Percentiles rank a stretch among this genome's conserved stretches.
Conservation (phyloP, 2,329 filamentous ascomycete species). For the Sporothrix sp. region DNA sequence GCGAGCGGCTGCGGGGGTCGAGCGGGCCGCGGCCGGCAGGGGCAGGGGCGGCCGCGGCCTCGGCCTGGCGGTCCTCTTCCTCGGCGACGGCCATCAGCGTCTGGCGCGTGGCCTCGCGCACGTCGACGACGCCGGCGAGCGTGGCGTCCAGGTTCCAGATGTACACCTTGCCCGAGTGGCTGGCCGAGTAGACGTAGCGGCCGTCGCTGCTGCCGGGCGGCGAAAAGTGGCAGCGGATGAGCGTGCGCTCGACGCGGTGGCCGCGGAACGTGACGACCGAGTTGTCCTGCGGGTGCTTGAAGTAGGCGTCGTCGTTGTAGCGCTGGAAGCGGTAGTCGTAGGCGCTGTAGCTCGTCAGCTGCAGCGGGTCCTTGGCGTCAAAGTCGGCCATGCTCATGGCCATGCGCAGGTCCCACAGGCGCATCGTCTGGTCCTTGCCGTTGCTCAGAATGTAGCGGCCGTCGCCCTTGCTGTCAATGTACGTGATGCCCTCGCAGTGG, state of each 20-base stretch:
- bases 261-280: slow-evolving; percentile 89
- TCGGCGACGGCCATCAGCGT: not conserved
- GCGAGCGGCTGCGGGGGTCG: not conserved
- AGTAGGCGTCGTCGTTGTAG: slow-evolving; percentile 57
- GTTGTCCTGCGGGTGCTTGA: slow-evolving; percentile 74
- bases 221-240: slow-evolving; percentile 93
- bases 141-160: slow-evolving; percentile 89
- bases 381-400: slow-evolving; percentile 67
- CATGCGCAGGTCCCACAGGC: slow-evolving; percentile 89
- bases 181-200: slow-evolving; percentile 87
- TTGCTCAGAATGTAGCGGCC: slow-evolving; percentile 83
- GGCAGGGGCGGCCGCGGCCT: not conserved
- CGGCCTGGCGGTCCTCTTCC: slow-evolving; percentile 3
- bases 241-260: slow-evolving; percentile 76
- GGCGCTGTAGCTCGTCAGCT: slow-evolving; percentile 54
- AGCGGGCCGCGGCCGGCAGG: not conserved
- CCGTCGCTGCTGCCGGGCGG: slow-evolving; percentile 78
- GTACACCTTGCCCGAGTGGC: slow-evolving; percentile 79
- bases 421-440: slow-evolving; percentile 93
- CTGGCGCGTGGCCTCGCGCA: slow-evolving; percentile 52
- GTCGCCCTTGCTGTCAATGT: slow-evolving; percentile 61
- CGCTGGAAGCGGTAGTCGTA: slow-evolving; percentile 67
- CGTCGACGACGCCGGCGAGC: slow-evolving; percentile 66
- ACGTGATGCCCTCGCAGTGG: slow-evolving; percentile 57
- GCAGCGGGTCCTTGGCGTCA: slow-evolving; percentile 43